phyloP scores from a whole-genome alignment of 352 stramenopile genomes.

The Phytopythium cucurbitacearum region DNA sequence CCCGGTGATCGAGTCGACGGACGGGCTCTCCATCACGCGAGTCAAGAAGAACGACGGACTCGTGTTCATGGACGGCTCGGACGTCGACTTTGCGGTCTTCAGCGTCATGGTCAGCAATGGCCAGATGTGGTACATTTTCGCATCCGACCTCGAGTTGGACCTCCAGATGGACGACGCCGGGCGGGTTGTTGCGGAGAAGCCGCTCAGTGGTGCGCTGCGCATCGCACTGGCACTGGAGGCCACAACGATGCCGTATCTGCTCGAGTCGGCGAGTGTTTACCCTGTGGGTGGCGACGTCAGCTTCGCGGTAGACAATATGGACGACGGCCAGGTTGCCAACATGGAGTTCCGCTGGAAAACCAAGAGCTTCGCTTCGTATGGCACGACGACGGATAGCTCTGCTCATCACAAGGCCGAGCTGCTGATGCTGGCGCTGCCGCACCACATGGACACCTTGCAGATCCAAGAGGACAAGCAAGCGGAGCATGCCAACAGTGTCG shows the following conservation, averaged over 20 bases:
- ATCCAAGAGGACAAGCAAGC: slow-evolving; percentile 8
- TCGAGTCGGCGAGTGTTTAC: slow-evolving; percentile 59
- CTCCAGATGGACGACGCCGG: slow-evolving; percentile 33
- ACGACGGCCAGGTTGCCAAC: slow-evolving; percentile 22
- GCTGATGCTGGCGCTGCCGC: slow-evolving; percentile 69
- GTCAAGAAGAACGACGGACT: slow-evolving; percentile 47
- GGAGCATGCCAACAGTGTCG: slow-evolving; percentile 16
- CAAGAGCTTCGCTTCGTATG: slow-evolving; percentile 30
- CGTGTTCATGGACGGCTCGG: slow-evolving; percentile 34
- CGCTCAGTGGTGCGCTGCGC: slow-evolving; percentile 54
- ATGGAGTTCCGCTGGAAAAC: slow-evolving; percentile 68
- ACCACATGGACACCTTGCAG: slow-evolving; percentile 61
- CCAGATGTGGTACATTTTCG: slow-evolving; percentile 65
- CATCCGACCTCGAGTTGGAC: slow-evolving; percentile 41
- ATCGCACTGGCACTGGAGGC: slow-evolving; percentile 41
- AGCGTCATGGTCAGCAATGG: slow-evolving; percentile 47
- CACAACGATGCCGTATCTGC: slow-evolving; percentile 34
- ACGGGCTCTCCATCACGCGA: slow-evolving; percentile 39
- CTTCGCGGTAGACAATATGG: slow-evolving; percentile 28
- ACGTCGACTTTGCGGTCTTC: slow-evolving; percentile 46
- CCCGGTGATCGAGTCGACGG: slow-evolving; percentile 50
- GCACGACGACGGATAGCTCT: slow-evolving; percentile 14
- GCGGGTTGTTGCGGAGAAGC: slow-evolving; percentile 21
- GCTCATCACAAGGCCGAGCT: slow-evolving; percentile 20
- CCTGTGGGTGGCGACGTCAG: slow-evolving; percentile 47